Base-by-base conservation (phyloP, 345 rosid species). In the Salix koriyanagi region DNA sequence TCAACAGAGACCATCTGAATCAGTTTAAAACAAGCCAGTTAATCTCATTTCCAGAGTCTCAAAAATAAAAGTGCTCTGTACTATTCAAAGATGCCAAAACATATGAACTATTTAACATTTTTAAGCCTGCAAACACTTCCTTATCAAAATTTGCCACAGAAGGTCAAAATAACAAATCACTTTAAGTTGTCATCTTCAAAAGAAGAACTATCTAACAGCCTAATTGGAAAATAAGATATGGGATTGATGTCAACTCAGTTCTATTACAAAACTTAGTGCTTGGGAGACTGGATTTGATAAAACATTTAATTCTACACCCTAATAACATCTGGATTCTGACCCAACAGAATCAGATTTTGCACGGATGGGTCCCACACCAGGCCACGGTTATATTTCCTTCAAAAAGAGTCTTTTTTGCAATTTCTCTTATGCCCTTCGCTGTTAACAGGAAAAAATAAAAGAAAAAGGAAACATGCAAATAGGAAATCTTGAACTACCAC, bases 1-100 rank as follows among this genome's bases (percentile, higher is more conserved):
- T 96, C 98, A 75, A 94, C 89, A 75, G 99, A 94, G 70, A 90
- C 94, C 97, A 96, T 88, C 99, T 96, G 85, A 67, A 86, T 19
- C 46, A 71, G 25, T 56, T 56, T 64, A 23, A 28, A 61, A 37
- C 19, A 8, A 21, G 75, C 61, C 7, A 52, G 25, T 76, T 37
- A 18, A 50, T 67, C 71, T 30, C 18, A 69, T 42, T 50, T 62
- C 54, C 39, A 61, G 18, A 19, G 16, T 23, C 41, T 30, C 12
- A 18, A 34, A 64, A 46, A 34, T 1, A 32, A 62, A 48, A 50
- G 37, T 10, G 30, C 14, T 32, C 4, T 28, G 26, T 16, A 26
- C 30, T n/a, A 5, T 56, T 65, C 68, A 68, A 68, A 68, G 76
- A 77, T 52, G 70, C 44, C 9, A 4, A 34, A 34, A 52, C n/a